phyloP scores from a whole-genome alignment of 768 basidiomycete species.

The Kwoniella heveanensis region DNA sequence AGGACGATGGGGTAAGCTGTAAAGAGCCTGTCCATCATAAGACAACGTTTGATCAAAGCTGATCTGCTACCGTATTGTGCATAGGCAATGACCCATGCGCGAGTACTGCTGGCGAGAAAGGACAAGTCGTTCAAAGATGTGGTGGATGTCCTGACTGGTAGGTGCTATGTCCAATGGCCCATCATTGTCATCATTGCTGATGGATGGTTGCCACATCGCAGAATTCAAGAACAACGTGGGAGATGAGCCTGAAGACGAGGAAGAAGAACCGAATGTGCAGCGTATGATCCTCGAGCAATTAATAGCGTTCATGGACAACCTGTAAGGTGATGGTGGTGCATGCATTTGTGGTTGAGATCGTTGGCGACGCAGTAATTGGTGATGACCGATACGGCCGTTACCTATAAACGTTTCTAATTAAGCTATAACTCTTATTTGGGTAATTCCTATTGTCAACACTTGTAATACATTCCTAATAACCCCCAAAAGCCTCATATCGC shows the following conservation, averaged over 20 bases:
- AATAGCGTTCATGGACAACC: conserved; percentile 22
- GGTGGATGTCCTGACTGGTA: conserved; percentile 69
- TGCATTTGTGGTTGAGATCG: too few relatives aligned
- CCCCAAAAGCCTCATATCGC: too few relatives aligned
- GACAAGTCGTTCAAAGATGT: conserved; percentile 72
- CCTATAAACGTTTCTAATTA: too few relatives aligned
- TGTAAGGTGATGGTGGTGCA: neutral
- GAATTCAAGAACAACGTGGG: conserved; percentile 43
- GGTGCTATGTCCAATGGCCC: conserved; percentile 59
- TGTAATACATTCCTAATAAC: neutral
- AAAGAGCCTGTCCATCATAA: neutral
- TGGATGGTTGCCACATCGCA: conserved; percentile 13
- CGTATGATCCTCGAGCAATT: conserved; percentile 50
- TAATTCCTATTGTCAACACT: too few relatives aligned
- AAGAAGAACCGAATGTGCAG: conserved; percentile 63
- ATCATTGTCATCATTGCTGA: conserved; percentile 46
- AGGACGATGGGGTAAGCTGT: conserved; percentile 87
- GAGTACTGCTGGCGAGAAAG: conserved; percentile 74
- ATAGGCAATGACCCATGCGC: conserved; percentile 79
- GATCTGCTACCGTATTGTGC: conserved; percentile 9
- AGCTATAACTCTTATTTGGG: too few relatives aligned
- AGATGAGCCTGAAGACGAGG: conserved; percentile 55
- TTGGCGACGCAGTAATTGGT: too few relatives aligned
- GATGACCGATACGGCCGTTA: too few relatives aligned
- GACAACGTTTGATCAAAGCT: neutral